Evolutionary conservation across 768 basidiomycete genomes (phyloP), one percentile per base, ranked within the genome.

Genomic region (Mycena chlorophos): DNA sequence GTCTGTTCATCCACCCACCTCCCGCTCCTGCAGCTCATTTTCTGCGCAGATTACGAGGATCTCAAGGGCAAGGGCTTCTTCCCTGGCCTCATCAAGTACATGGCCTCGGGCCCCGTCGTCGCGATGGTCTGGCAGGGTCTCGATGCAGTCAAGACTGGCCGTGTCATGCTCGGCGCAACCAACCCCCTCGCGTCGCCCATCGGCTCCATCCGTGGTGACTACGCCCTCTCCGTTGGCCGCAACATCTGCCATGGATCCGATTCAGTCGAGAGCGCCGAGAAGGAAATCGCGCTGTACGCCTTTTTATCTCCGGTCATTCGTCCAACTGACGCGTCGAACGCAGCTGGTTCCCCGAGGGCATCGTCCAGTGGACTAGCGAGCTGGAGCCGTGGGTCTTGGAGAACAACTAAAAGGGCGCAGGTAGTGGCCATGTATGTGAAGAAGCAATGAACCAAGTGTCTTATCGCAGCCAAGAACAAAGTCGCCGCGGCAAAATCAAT

Each of bases 161-260:
- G 95, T 76, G 82, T 73, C 72, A 96, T 97, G 91, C 87, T 96
- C 62, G 96, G 96, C 69, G 86, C 94, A 43, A 97, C 96, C 69
- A 97, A 99, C 86, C 97, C 97, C 57, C 85, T 98, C 60, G 81
- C 81, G 34, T 98, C 96, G 61, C 77, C 84, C 60, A 82, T 90
- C 62, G 96, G 93, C 57, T 90, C 94, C 60, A 98, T 98, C 79
- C 93, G 95, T 73, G 95, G 94, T 55, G 94, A 97, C 78, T 97
- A 82, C 75, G 88, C 87, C 65, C 88, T 98, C 65, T 91, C 94
- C 64, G 89, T 94, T 64, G 96, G 94, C 56, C 91, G 93, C 67
- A 96, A 95, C 80, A 89, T 94, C 72, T 91, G 89, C 78, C 91
- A 94, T 69, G 91, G 92, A 55, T 93, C 91, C 49, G 92, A 94